Percentiles rank a stretch among this genome's conserved stretches.
Evolutionary conservation across 805 yeast genomes (phyloP).

Genomic region (Metschnikowia lunata): DNA sequence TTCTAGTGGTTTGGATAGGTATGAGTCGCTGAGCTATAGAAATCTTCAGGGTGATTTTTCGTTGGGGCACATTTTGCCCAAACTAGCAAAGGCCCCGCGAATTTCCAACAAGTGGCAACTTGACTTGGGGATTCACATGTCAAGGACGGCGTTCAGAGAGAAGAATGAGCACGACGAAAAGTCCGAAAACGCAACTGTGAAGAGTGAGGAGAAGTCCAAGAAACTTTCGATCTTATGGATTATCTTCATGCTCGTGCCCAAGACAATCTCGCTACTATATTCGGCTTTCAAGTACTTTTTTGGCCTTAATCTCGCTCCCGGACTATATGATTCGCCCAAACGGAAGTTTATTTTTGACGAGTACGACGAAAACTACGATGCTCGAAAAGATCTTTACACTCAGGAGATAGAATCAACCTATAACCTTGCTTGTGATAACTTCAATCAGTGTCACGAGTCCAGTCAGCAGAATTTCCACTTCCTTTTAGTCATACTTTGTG

Average conservation of each 20-base stretch:
- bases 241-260: slow-evolving; percentile 53
- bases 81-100: slow-evolving; percentile 37
- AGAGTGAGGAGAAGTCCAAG: slow-evolving; percentile 4
- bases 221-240: slow-evolving; percentile 37
- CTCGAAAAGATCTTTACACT: neutral
- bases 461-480: slow-evolving; percentile 29
- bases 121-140: slow-evolving; percentile 37
- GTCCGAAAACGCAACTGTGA: neutral
- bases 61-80: slow-evolving; percentile 28
- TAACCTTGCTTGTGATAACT: slow-evolving; percentile 16
- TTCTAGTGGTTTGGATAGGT: slow-evolving; percentile 12
- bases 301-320: slow-evolving; percentile 13
- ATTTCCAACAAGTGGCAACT: slow-evolving; percentile 40
- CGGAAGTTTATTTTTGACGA: slow-evolving; percentile 24
- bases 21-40: slow-evolving; percentile 10
- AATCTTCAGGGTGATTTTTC: slow-evolving; percentile 28
- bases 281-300: slow-evolving; percentile 29
- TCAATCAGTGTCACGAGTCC: slow-evolving; percentile 28
- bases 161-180: slow-evolving; percentile 1
- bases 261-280: slow-evolving; percentile 39
- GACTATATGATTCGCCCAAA: slow-evolving; percentile 20
- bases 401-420: slow-evolving; percentile 2
- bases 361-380: slow-evolving; percentile 20
- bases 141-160: slow-evolving; percentile 19
- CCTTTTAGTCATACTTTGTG: slow-evolving; percentile 31